phyloP scores from a whole-genome alignment of 1,284 basidiomycete genomes.

The Wallemia ichthyophaga region DNA sequence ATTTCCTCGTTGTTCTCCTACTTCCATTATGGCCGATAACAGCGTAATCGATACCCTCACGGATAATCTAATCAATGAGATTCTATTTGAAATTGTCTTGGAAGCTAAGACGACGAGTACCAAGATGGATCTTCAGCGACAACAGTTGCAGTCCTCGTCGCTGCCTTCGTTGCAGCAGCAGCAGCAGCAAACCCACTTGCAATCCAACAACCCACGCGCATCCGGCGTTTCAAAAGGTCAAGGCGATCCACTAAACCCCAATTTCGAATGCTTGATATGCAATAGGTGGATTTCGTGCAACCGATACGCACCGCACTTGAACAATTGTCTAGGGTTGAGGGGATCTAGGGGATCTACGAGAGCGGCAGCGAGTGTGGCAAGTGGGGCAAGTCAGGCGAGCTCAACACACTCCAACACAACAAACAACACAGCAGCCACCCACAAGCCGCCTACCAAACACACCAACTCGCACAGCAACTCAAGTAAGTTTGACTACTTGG shows the following conservation, averaged over 20 bases:
- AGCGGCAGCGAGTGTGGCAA: background rate
- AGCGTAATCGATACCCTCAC: too few species aligned
- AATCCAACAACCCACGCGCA: background rate
- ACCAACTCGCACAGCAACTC: background rate
- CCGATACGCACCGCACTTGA: background rate
- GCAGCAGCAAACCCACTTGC: background rate
- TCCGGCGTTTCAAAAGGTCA: background rate
- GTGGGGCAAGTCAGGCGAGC: background rate
- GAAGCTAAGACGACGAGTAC: background rate
- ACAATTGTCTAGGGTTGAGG: background rate
- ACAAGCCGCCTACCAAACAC: too few species aligned
- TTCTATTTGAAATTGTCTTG: background rate
- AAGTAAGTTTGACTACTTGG: background rate
- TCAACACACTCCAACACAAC: too few species aligned
- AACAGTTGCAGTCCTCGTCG: too few species aligned
- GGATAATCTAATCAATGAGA: background rate
- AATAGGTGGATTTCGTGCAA: background rate
- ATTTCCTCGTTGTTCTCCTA: too few species aligned
- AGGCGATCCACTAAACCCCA: background rate
- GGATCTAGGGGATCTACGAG: background rate
- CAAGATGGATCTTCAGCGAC: too few species aligned
- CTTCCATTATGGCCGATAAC: too few species aligned
- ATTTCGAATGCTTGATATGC: background rate
- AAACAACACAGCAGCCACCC: too few species aligned
- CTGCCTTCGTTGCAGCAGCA: too few species aligned